A percentile compares a stretch with the other conserved stretches of the same genome.
Evolutionary conservation across 495 filamentous ascomycete genomes (phyloP).

Genomic region (Baudoinia panamericana): DNA sequence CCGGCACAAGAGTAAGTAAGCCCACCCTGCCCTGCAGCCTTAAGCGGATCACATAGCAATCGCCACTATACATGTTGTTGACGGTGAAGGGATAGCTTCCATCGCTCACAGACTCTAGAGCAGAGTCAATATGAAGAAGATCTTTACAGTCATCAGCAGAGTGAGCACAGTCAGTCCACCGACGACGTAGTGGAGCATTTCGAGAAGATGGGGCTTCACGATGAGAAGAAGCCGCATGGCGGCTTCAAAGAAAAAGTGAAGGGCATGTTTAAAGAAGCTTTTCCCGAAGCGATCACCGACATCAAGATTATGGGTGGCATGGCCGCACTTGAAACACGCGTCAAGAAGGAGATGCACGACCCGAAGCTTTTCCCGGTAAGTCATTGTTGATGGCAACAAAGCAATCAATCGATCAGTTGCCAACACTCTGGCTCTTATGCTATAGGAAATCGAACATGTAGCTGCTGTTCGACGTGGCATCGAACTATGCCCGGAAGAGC

Average conservation of each 20-base stretch:
- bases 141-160: conserved; percentile 6
- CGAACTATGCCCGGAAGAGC: conserved; percentile 20
- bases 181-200: not conserved
- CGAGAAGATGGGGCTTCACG: conserved; percentile 4
- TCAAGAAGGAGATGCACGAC: conserved; percentile 18
- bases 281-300: conserved; percentile 12
- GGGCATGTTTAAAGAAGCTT: conserved; percentile 8
- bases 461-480: conserved; percentile 21
- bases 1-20: not conserved
- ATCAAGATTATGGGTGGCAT: conserved; percentile 12
- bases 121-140: conserved; percentile 7
- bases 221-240: not conserved
- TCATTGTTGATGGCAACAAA: no score
- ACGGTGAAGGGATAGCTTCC: not conserved
- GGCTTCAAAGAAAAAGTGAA: conserved; percentile 6
- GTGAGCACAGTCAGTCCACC: not conserved
- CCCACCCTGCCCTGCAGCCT: not conserved
- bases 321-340: conserved; percentile 5
- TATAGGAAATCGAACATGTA: conserved; percentile 19
- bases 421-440: no score
- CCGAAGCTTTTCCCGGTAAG: conserved; percentile 17
- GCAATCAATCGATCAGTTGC: no score
- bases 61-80: not conserved
- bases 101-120: not conserved
- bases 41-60: no score